Percentiles rank a stretch among this genome's conserved stretches.
Conservation (phyloP, 257 asterid species). For the Solanum clarkiae region DNA sequence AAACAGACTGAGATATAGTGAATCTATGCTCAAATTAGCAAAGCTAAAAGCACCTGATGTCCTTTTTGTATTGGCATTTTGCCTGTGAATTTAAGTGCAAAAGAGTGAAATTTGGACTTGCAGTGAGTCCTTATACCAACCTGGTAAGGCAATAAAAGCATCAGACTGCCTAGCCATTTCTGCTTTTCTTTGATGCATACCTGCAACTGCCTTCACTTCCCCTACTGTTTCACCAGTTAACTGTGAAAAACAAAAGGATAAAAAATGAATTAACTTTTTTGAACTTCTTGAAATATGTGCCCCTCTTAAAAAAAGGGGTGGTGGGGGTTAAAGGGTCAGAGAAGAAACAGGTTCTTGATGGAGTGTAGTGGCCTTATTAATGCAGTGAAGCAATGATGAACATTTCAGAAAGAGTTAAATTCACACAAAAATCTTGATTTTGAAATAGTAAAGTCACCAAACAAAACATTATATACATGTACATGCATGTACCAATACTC, state of each 20-base stretch:
- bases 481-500: neutral
- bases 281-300: neutral
- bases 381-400: constrained; percentile 60
- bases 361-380: constrained; percentile 17
- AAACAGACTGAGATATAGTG: neutral
- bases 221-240: constrained; percentile 97
- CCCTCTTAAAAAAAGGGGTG: neutral
- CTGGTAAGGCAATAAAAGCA: constrained; percentile 99
- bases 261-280: neutral
- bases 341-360: constrained; percentile 10
- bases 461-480: neutral
- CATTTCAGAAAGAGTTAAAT: constrained; percentile 18
- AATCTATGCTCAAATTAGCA: constrained; percentile 4
- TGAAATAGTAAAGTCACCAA: constrained; percentile 3
- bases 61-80: neutral
- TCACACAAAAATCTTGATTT: constrained; percentile 7
- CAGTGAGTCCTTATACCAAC: constrained; percentile 27
- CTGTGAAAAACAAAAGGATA: constrained; percentile 28
- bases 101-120: neutral
- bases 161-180: constrained; percentile 95
- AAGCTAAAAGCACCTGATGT: constrained; percentile 2
- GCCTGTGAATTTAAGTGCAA: constrained; percentile 4
- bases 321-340: neutral
- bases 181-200: constrained; percentile 98
- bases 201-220: constrained; percentile 97